Evolutionary conservation across 176 grass and related monocot genomes (phyloP), one percentile per base, ranked within the genome.

Genomic region (Miscanthus lutarioriparius): DNA sequence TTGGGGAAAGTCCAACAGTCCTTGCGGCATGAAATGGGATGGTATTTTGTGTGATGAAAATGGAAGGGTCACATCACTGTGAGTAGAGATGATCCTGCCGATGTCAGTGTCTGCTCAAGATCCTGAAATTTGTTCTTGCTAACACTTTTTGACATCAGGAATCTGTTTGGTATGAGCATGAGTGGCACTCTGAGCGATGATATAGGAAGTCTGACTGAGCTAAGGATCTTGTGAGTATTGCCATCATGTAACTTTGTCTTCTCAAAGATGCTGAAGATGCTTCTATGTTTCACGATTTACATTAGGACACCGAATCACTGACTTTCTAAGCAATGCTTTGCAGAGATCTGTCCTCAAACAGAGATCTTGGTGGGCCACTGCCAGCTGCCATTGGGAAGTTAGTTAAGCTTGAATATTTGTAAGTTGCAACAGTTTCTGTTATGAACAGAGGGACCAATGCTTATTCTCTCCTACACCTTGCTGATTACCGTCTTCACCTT

Each of bases 331-430:
- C 39, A 48, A 81, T 71, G 40, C 73, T 74, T 65, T 92, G 58
- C 79, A 97, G 95, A 86, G 95, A 97, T 82, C 41, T 97, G 38
- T 94, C 92, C 25, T 91, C 90, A 32, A 97, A 97, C 33, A 5
- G 10, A 64, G 62, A 64, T 14, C 86, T 92, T 77, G 58, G 27
- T 26, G 92, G 90, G 39, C 77, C 80, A 58, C 74, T 97, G 38
- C 74, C 95, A 44, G 22, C 84, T 54, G 73, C 84, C 67, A 86
- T 97, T 27, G 90, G 88, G 30, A 91, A 92, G 22, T 85, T 97
- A 49, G 14, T 75, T 86, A 15, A 91, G 26, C 92, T 97, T 54
- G 33, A 45, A 8, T 20, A 0, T 3, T 75, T 97, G 92, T 95
- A 91, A 91, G 92, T 92, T 54, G 28, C 32, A 36, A 53, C 26